phyloP scores from a whole-genome alignment of 169 alveolate species.

The Plasmodium gonderi region DNA sequence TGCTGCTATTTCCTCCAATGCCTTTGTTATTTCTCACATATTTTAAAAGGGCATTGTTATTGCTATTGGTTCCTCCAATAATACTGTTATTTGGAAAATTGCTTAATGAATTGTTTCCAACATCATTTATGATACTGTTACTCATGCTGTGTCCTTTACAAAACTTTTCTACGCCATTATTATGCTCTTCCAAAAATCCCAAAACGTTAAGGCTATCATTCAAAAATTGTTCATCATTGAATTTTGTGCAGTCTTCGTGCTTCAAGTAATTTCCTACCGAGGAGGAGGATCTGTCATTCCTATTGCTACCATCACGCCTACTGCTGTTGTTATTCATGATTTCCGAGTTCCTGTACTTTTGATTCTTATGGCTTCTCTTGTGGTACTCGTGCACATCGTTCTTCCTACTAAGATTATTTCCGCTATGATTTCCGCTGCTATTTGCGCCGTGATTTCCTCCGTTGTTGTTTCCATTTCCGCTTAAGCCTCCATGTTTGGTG shows the following conservation, averaged over 20 bases:
- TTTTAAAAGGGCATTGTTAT: not conserved
- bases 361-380: not conserved
- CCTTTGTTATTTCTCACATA: not conserved
- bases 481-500: not conserved
- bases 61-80: not conserved
- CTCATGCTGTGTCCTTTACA: not conserved
- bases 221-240: constrained; percentile 54
- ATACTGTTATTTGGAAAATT: not conserved
- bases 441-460: not conserved
- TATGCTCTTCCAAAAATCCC: constrained; percentile 29
- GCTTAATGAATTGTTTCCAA: not conserved
- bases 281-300: not conserved
- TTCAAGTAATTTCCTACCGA: constrained; percentile 9
- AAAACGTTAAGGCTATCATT: constrained; percentile 41
- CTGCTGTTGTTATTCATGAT: not conserved
- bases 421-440: not conserved
- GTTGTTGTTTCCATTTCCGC: not conserved
- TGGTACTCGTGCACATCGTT: constrained; percentile 1
- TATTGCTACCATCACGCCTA: not conserved
- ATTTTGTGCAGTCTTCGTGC: constrained; percentile 19
- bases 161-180: constrained; percentile 19
- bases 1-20: not conserved
- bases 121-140: not conserved
- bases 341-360: not conserved
- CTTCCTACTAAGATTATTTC: not conserved